phyloP scores from a whole-genome alignment of 306 rosid genomes.

The Lathyrus tuberosus region DNA sequence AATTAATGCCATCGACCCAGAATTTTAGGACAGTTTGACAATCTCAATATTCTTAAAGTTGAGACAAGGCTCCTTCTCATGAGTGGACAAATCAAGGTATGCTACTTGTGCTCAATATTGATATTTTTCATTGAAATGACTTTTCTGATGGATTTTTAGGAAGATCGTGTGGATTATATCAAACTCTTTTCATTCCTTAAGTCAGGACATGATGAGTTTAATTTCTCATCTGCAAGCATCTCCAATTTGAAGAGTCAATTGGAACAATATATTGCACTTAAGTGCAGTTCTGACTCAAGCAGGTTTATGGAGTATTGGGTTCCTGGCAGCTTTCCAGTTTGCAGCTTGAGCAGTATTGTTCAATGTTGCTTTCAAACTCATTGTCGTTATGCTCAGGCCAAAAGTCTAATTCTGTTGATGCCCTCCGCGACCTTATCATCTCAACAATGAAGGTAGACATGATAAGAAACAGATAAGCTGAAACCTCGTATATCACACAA shows the following conservation, averaged over 20 bases:
- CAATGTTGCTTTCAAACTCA: constrained; percentile 47
- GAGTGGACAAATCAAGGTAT: constrained; percentile 54
- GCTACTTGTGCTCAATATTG: constrained; percentile 23
- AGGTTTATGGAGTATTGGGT: no score
- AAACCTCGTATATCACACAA: constrained; percentile 8
- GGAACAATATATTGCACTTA: no score
- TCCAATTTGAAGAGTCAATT: no score
- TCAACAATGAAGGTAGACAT: constrained; percentile 49
- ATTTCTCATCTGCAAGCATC: no score
- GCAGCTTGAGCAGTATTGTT: constrained; percentile 61
- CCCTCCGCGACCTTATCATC: constrained; percentile 41
- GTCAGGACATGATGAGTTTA: no score
- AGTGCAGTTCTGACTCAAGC: no score
- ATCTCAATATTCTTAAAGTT: no score
- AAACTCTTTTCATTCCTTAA: no score
- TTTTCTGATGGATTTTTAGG: constrained; percentile 41
- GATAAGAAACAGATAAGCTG: constrained; percentile 32
- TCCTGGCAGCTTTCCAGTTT: no score
- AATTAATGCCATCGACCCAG: no score
- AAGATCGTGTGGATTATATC: no score
- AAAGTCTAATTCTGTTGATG: constrained; percentile 37
- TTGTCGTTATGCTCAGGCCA: constrained; percentile 42
- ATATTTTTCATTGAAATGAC: constrained; percentile 32
- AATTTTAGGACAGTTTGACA: no score
- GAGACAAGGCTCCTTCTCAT: constrained; percentile 38